phyloP scores from a whole-genome alignment of 2,329 filamentous ascomycete species.

The Talaromyces funiculosus region DNA sequence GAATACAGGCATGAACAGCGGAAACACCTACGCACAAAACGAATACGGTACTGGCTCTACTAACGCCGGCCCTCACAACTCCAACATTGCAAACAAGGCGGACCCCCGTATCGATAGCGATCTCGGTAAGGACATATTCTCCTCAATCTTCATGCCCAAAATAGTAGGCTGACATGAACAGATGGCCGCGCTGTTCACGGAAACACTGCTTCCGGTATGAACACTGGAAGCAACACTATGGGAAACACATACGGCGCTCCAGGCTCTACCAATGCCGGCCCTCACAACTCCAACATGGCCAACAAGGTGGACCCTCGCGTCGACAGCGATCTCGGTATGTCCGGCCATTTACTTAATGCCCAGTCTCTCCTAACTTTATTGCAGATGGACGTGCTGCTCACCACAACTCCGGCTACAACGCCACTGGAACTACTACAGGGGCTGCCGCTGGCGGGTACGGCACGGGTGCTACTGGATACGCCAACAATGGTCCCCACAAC shows the following conservation, averaged over 20 bases:
- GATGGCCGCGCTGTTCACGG: constrained; percentile 7
- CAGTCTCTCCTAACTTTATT: not conserved
- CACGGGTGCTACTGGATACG: constrained; percentile 15
- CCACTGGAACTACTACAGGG: not conserved
- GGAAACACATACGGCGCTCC: constrained; percentile 9
- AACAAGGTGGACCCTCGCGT: constrained; percentile 35
- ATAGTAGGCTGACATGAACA: constrained; percentile 2
- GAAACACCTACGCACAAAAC: constrained; percentile 9
- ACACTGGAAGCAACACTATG: not conserved
- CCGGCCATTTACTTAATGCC: not conserved
- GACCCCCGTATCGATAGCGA: constrained; percentile 31
- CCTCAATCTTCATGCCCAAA: not conserved
- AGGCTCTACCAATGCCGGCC: constrained; percentile 31
- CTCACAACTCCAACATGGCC: constrained; percentile 29
- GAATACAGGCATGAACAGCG: constrained; percentile 5
- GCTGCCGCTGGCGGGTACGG: not conserved
- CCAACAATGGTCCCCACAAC: constrained; percentile 36
- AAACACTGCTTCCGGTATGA: constrained; percentile 15
- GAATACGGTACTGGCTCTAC: constrained; percentile 7
- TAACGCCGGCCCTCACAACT: constrained; percentile 30
- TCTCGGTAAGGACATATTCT: constrained; percentile 10
- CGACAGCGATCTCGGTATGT: constrained; percentile 31
- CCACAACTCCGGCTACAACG: constrained; percentile 3
- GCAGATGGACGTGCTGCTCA: constrained; percentile 12
- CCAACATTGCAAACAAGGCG: constrained; percentile 34